Percentiles rank a stretch among this genome's conserved stretches.
These are phyloP conservation scores for Myrica gale DNA, from an alignment of 306 rosid genomes.

Conservation along the genomic window DNA sequence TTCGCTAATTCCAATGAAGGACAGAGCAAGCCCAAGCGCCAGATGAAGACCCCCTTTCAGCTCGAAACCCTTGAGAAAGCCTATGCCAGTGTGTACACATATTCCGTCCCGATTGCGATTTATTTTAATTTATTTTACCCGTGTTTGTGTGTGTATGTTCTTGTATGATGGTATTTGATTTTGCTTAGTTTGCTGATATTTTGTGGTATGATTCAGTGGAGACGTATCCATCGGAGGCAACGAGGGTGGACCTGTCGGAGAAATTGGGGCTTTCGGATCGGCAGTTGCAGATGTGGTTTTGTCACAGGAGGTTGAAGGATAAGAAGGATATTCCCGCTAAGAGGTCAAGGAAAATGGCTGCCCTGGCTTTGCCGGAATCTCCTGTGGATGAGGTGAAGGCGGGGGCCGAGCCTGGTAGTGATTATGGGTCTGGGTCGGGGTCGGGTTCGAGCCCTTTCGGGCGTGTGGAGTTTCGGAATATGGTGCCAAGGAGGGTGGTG, in stretches of 20 bases:
- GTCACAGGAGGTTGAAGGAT: slow-evolving; percentile 94
- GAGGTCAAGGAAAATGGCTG: slow-evolving; percentile 42
- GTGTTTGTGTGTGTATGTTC: background rate
- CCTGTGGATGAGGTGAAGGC: slow-evolving; percentile 57
- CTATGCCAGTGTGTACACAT: slow-evolving; percentile 58
- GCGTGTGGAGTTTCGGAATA: slow-evolving; percentile 60
- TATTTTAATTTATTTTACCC: background rate
- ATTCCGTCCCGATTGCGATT: slow-evolving; percentile 14
- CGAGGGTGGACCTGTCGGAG: slow-evolving; percentile 70
- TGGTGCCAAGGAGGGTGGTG: slow-evolving; percentile 41
- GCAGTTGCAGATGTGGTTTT: slow-evolving; percentile 99
- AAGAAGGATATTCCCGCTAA: slow-evolving; percentile 71
- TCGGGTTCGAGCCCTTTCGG: slow-evolving; percentile 78
- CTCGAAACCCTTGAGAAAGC: slow-evolving; percentile 93
- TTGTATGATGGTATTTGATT: background rate
- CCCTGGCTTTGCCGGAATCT: slow-evolving; percentile 53
- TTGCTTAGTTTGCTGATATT: slow-evolving; percentile 9
- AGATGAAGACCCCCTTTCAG: slow-evolving; percentile 99
- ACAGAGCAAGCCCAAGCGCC: slow-evolving; percentile 91
- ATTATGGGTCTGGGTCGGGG: slow-evolving; percentile 86
- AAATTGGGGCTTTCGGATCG: slow-evolving; percentile 94
- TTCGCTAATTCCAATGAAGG: slow-evolving; percentile 82
- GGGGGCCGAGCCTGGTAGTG: slow-evolving; percentile 60
- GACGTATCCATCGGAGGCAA: slow-evolving; percentile 80
- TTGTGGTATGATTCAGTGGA: slow-evolving; percentile 60